Base-by-base conservation (phyloP, 345 rosid species). In the Reutealis trisperma region DNA sequence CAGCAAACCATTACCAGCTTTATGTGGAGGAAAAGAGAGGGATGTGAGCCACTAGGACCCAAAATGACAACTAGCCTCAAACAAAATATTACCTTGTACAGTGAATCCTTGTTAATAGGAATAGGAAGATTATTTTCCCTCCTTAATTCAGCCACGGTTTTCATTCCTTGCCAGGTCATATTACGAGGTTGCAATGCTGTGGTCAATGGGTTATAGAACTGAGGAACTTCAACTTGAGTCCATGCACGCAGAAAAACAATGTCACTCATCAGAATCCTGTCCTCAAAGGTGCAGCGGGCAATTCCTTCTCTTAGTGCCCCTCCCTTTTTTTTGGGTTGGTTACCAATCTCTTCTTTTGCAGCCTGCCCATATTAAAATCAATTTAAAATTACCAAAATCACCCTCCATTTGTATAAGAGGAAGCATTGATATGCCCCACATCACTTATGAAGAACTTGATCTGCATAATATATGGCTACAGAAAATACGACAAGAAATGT, bases 281-380 rank as follows among this genome's bases (percentile, higher is more conserved):
- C 99, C 93, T 96, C 99, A 86, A 96, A 96, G 70, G 94, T 93
- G 85, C 99, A 96, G 83, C 99, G 88, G 8, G 90, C 98, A 80
- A 91, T 88, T 72, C 99, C 98, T 78, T 92, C 97, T 83, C 87
- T 81, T 61, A 84, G 71, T 74, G 80, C 88, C 69, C 89, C 95
- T 30, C 91, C 93, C 84, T 87, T 89, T 75, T 71, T 90, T 68
- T 83, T 87, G 0, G 96, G 89, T 32, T 81, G 82, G 82, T 90
- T 90, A 6, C 92, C 97, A 3, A 93, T 80, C 84, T 90, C 96
- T 74, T 90, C 92, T 83, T 91, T 92, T 19, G 89, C 96, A 74
- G 88, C 99, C 97, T 93, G 87, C 65, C 14, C 75, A 76, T 30
- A 22, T 16, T 41, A 52, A 72, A 54, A 74, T 32, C 42, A 72